Conservation (phyloP, 345 rosid species). For the Noccaea bulbosa region DNA sequence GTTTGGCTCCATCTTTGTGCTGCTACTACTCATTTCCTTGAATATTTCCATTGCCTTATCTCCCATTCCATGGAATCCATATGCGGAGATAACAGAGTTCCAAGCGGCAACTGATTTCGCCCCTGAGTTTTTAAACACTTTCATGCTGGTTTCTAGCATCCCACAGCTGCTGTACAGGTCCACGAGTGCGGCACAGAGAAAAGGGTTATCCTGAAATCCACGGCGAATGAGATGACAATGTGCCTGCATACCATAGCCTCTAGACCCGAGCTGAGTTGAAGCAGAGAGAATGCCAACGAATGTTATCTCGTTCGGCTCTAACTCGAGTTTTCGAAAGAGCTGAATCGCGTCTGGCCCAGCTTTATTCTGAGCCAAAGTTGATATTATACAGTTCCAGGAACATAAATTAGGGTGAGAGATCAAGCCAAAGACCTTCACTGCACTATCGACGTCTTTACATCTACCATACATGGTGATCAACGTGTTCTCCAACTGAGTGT, state of each 20-base stretch:
- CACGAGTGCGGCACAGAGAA: conserved; percentile 54
- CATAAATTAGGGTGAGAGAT: conserved; percentile 55
- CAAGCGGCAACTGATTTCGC: conserved; percentile 47
- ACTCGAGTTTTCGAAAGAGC: conserved; percentile 47
- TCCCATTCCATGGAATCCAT: conserved; percentile 57
- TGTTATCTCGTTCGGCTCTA: conserved; percentile 65
- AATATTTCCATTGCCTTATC: conserved; percentile 55
- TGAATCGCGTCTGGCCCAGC: conserved; percentile 55
- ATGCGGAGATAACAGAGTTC: conserved; percentile 63
- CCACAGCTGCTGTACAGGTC: conserved; percentile 67
- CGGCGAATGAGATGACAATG: conserved; percentile 52
- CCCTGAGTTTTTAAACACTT: conserved; percentile 47
- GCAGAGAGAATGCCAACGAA: conserved; percentile 60
- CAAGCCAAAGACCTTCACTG: conserved; percentile 49
- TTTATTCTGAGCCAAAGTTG: conserved; percentile 65
- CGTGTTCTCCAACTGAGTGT: conserved; percentile 59
- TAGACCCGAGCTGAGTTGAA: conserved; percentile 54
- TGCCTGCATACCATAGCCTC: conserved; percentile 57
- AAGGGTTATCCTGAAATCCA: conserved; percentile 50
- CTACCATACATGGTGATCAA: conserved; percentile 69
- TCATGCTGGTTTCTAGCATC: conserved; percentile 47
- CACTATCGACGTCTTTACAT: conserved; percentile 53
- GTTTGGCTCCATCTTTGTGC: conserved; percentile 45
- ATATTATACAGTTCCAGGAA: conserved; percentile 74
- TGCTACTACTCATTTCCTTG: conserved; percentile 43